Base-by-base conservation (phyloP, 768 basidiomycete species). In the Psilocybe cubensis region DNA sequence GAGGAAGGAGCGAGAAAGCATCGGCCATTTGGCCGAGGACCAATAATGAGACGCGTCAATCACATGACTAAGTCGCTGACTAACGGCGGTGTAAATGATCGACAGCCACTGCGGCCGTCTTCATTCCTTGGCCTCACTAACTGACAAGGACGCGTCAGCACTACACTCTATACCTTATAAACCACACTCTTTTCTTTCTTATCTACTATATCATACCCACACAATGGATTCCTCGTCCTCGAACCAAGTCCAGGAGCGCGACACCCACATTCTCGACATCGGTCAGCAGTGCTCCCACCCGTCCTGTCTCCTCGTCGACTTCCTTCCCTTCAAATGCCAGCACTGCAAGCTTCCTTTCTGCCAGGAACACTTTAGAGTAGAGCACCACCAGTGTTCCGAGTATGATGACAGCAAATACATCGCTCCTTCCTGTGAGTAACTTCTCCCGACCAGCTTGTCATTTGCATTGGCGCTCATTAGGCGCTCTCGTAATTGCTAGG, bases 301-400 rank as follows among this genome's bases (percentile, higher is more conserved):
- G 0, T 72, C 82, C 1, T 94, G 92, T 72, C 71, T 79, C 25
- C 80, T 90, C 60, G 81, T 93, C 66, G 92, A 94, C 76, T 94
- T 93, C 63, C 76, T 94, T 10, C 92, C 92, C 0, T 89, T 94
- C 79, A 89, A 88, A 72, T 95, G 92, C 70, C 87, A 90, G 48
- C 90, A 92, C 65, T 95, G 92, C 70, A 67, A 78, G 12, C 70
- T 79, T 14, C 76, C 79, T 0, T 94, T 86, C 74, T 95, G 93
- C 63, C 84, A 85, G 40, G 88, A 92, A 11, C 92, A 95, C 67
- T 94, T 87, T 75, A 82, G 81, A 59, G 88, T 87, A 11, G 74
- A 80, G 17, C 79, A 79, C 2, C 92, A 94, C 65, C 75, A 71
- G 33, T 92, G 93, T 66, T 69, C 80, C 2, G 78, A 87, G 63